These are phyloP conservation scores for Wickerhamiella sergipiensis DNA, from an alignment of 805 yeast genomes.

Conservation along the genomic window DNA sequence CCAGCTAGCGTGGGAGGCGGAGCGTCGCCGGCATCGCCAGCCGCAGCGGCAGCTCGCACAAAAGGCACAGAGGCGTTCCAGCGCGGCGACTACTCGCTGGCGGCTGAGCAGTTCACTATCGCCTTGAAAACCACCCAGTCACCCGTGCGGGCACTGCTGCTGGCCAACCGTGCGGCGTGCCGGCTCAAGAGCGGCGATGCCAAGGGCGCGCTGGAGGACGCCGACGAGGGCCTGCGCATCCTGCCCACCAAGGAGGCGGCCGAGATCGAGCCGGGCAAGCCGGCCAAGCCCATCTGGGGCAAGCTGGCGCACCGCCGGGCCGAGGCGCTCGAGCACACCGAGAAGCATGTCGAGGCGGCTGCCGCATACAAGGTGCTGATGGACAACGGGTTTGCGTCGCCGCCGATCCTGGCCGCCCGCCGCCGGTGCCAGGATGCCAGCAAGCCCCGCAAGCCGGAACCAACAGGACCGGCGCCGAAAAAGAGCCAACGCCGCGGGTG, in stretches of 20 bases:
- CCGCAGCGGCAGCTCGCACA: not conserved
- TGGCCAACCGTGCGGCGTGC: constrained; percentile 64
- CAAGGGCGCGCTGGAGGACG: constrained; percentile 33
- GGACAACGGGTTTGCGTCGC: constrained; percentile 51
- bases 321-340: constrained; percentile 72
- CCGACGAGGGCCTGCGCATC: constrained; percentile 35
- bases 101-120: constrained; percentile 46
- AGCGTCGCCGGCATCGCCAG: too few relatives aligned
- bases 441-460: constrained; percentile 32
- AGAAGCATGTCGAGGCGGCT: constrained; percentile 52
- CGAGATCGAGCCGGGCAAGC: constrained; percentile 36
- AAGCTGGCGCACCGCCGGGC: constrained; percentile 62
- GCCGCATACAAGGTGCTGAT: constrained; percentile 47
- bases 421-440: constrained; percentile 59
- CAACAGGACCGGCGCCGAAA: not conserved
- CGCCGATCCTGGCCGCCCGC: constrained; percentile 62
- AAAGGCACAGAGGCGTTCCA: constrained; percentile 52
- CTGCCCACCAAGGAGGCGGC: constrained; percentile 25
- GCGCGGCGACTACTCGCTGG: constrained; percentile 68
- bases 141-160: constrained; percentile 45
- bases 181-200: constrained; percentile 58
- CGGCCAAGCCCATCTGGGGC: constrained; percentile 55
- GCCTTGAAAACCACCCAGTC: constrained; percentile 46
- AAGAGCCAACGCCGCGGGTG: constrained; percentile 15
- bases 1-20: too few relatives aligned